Evolutionary conservation across 495 filamentous ascomycete genomes (phyloP), one percentile per base, ranked within the genome.

Genomic region (Penicillium chermesinum): DNA sequence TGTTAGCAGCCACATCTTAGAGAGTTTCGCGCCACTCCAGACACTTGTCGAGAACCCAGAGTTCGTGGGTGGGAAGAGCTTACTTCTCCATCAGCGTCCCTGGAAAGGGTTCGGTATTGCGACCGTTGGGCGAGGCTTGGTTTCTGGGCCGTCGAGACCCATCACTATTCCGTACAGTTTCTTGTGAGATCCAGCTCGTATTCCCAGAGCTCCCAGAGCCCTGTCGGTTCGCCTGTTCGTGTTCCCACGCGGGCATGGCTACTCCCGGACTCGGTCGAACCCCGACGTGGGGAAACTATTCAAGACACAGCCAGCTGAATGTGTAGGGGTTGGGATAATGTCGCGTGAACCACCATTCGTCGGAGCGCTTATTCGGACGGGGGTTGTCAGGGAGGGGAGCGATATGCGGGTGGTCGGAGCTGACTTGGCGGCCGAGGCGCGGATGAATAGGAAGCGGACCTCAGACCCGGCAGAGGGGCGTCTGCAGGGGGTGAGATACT

Each of bases 201-300:
- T 59, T 63, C 22, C 63, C 70, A 20, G 72, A 69, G 63, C 69
- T 72, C 44, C 63, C 71, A 8, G 73, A 73, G 46, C 63, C 73
- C 59, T 73, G 67, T 21, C 59, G 62, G 49, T 66, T 63, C 20
- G 61, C 39, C 52, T 53, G 57, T 21, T 68, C 59, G 27, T 56
- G 59, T 36, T 64, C 65, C 15, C 54, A 63, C 51, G 56, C 61
- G 27, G 66, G 63, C 70, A 73, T 73, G 51, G 38, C 63, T 56
- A 54, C 40, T 49, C 54, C 44, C 34, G 37, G 49, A 53, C 33
- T 53, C 41, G 33, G 19, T 40, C 41, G 50, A 49, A 46, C 50
- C 46, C 53, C 58, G 36, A 51, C 50, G 43, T 52, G 32, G 46
- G 46, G 48, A 46, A 27, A 49, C 52, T 35, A 37, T 14, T 57